Conservation (phyloP, 495 filamentous ascomycete genomes). For the Penicillium fimorum region DNA sequence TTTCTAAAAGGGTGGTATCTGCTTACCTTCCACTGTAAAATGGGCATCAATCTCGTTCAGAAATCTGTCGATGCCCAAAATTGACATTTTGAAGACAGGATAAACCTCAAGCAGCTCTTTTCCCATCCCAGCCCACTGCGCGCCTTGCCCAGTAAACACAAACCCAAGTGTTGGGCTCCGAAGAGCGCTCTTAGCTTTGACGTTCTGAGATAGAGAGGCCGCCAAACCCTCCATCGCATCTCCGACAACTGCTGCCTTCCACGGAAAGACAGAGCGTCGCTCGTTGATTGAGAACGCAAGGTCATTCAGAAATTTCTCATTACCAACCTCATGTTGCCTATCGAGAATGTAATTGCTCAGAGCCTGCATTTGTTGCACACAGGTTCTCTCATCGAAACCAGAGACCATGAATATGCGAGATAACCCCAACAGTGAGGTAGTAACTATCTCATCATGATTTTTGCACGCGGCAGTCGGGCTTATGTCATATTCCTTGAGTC, state of each 20-base stretch:
- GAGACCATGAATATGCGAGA: constrained; percentile 20
- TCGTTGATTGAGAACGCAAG: constrained; percentile 34
- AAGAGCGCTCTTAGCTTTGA: constrained; percentile 3
- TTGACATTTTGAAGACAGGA: constrained; percentile 32
- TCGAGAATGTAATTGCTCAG: constrained; percentile 17
- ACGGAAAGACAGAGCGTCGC: constrained; percentile 24
- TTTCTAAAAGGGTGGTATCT: not conserved
- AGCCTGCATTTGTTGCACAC: constrained; percentile 1
- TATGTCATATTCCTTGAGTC: not conserved
- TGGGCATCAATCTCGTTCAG: constrained; percentile 27
- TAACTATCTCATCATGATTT: not conserved
- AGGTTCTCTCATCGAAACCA: constrained; percentile 19
- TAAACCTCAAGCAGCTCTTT: constrained; percentile 33
- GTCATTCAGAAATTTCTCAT: constrained; percentile 18
- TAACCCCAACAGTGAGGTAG: not conserved
- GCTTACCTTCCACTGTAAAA: constrained; percentile 16
- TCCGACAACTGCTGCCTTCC: constrained; percentile 22
- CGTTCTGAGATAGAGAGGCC: constrained; percentile 5
- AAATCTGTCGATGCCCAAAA: constrained; percentile 21
- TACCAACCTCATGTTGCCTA: not conserved
- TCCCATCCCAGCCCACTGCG: constrained; percentile 40
- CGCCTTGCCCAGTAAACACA: constrained; percentile 49
- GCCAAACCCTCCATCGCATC: constrained; percentile 8
- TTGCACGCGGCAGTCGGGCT: not conserved
- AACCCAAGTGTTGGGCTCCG: constrained; percentile 9